Evolutionary conservation across 164 flowering plant genomes (phyloP).

Genomic region (Vitis vinifera): DNA sequence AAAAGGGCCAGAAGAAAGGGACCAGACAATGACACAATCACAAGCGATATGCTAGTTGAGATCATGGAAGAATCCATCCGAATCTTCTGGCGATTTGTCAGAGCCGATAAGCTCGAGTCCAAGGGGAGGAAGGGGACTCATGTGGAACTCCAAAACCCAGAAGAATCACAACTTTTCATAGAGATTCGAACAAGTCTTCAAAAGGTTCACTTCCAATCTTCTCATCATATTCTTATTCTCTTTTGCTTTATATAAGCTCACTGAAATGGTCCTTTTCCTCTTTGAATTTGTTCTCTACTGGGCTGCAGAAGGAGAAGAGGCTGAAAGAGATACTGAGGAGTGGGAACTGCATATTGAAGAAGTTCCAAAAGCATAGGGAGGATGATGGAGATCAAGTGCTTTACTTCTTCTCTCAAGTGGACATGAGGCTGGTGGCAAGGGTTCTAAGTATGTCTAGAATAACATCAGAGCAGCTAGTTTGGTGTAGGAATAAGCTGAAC

Average conservation of each 20-base stretch:
- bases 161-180: slow-evolving; percentile 50
- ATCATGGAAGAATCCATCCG: slow-evolving; percentile 69
- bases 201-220: slow-evolving; percentile 49
- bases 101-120: slow-evolving; percentile 51
- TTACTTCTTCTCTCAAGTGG: slow-evolving; percentile 65
- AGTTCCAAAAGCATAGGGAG: slow-evolving; percentile 49
- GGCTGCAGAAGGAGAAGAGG: slow-evolving; percentile 78
- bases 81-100: slow-evolving; percentile 68
- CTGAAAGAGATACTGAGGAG: slow-evolving; percentile 62
- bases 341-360: slow-evolving; percentile 75
- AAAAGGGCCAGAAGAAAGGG: slow-evolving; percentile 26
- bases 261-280: too few relatives aligned
- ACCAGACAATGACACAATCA: slow-evolving; percentile 36
- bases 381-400: slow-evolving; percentile 35
- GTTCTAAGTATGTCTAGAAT: slow-evolving; percentile 71
- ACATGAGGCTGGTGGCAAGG: slow-evolving; percentile 67
- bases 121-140: slow-evolving; percentile 33
- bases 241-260: not conserved
- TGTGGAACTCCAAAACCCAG: slow-evolving; percentile 44
- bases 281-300: not conserved
- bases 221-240: not conserved
- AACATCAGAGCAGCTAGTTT: slow-evolving; percentile 67
- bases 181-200: slow-evolving; percentile 52
- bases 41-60: slow-evolving; percentile 46
- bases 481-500: slow-evolving; percentile 71